Percentiles rank a stretch among this genome's conserved stretches.
Conservation (phyloP, 202 grass and related monocot species). For the Panicum hallii region DNA sequence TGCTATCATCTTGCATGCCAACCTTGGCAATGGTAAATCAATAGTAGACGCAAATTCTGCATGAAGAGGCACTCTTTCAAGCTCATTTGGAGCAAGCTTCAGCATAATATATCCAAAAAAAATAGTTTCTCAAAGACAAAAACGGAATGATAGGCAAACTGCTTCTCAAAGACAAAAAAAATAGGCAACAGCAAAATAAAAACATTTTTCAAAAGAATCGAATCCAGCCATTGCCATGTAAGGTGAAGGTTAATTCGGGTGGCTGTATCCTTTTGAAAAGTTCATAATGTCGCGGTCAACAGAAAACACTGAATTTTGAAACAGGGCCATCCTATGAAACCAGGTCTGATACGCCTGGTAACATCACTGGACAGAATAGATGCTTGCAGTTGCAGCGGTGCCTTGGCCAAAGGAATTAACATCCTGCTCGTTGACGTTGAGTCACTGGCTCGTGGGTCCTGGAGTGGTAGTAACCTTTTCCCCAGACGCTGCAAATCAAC, state of each 20-base stretch:
- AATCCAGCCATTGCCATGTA: neutral
- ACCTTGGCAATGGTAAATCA: neutral
- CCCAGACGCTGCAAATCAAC: neutral
- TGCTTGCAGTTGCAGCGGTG: slow-evolving; percentile 10
- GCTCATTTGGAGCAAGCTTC: neutral
- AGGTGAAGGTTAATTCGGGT: neutral
- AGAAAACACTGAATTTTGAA: neutral
- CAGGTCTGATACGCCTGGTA: neutral
- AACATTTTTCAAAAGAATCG: neutral
- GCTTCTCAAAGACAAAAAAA: neutral
- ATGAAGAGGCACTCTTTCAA: neutral
- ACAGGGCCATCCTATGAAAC: slow-evolving; percentile 4
- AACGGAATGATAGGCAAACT: neutral
- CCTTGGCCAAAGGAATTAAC: neutral
- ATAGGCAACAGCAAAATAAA: too few species aligned
- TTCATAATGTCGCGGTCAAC: too few species aligned
- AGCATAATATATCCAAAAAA: neutral
- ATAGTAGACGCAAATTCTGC: neutral
- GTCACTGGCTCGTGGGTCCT: neutral
- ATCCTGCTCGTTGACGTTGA: neutral
- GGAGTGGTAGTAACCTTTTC: neutral
- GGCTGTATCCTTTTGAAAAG: neutral
- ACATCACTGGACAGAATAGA: slow-evolving; percentile 10
- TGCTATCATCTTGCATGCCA: slow-evolving; percentile 8
- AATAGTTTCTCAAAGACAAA: neutral